Evolutionary conservation across 805 yeast genomes (phyloP), one percentile per base, ranked within the genome.

Genomic region (Cyberlindnera petersonii): DNA sequence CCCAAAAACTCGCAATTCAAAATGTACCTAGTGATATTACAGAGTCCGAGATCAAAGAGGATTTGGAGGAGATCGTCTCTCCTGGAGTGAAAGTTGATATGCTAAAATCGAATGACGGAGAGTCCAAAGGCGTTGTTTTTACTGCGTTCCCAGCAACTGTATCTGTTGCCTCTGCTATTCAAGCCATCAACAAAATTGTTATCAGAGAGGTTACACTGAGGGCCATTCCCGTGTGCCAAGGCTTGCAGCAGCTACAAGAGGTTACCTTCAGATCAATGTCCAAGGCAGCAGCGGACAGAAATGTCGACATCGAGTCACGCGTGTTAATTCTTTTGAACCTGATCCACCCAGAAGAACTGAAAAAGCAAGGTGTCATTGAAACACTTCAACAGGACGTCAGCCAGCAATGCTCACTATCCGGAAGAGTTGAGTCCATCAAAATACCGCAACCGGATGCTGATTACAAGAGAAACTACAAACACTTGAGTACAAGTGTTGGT

Each of bases 281-380:
- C 3, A 37, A 46, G 14, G 26, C 53, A 20, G 57, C 48, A 4
- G 14, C 22, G 13, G 34, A 44, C 1, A 41, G 32, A 14, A 14
- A 17, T 9, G 20, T n/a, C 9, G 24, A 10, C 26, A 28, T 32
- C 9, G 53, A 52, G 26, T 59, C 79, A 0, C 68, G 57, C 13
- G 86, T 84, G 1, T 54, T 89, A 7, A 77, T 82, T 40, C 60
- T 88, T 4, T 57, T 85, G 26, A 89, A 88, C 53, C 64, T 77
- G 32, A 69, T 86, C 2, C 72, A 82, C 3, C 72, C 81, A 1
- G 76, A 77, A 24, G 94, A 85, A 46, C 60, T 86, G 38, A 59
- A 69, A 16, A 76, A 76, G 30, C 75, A 69, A 19, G 56, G 56
- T 0, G 71, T 66, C 22, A 76, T 65, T 47, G 61, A 68, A 18